Conservation (phyloP, 2,329 filamentous ascomycete genomes). For the Colletotrichum agaves region DNA sequence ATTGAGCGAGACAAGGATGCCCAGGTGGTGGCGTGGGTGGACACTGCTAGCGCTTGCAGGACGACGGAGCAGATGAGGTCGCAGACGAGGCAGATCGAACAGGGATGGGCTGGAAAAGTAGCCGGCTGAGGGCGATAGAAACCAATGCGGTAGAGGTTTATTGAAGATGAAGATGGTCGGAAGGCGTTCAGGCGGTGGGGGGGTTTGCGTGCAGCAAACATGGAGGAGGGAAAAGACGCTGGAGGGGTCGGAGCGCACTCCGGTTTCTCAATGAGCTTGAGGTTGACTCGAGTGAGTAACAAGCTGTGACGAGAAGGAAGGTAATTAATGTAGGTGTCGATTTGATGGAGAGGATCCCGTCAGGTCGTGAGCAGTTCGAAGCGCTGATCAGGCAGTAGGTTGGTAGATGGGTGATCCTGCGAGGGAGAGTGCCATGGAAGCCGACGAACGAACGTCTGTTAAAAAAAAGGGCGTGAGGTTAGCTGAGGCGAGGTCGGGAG, state of each 20-base stretch:
- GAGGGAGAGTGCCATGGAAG: not conserved
- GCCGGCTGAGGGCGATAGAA: conserved; percentile 21
- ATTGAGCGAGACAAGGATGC: conserved; percentile 24
- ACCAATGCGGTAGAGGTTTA: not conserved
- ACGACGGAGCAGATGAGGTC: conserved; percentile 17
- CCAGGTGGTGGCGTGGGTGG: conserved; percentile 29
- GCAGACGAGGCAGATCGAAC: conserved; percentile 15
- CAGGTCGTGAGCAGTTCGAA: not conserved
- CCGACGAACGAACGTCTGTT: not conserved
- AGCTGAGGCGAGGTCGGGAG: not conserved
- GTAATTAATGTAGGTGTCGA: not conserved
- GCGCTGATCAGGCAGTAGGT: not conserved
- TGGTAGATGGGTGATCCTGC: not conserved
- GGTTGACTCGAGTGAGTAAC: conserved; percentile 2
- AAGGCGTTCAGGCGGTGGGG: not conserved
- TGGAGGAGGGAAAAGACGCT: not conserved
- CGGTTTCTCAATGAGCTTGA: conserved; percentile 2
- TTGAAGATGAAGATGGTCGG: not conserved
- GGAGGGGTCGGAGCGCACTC: conserved; percentile 19
- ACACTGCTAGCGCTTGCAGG: conserved; percentile 26
- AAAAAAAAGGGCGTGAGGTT: not conserved
- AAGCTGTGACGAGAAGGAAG: not conserved
- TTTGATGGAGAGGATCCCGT: not conserved
- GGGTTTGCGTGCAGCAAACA: not conserved
- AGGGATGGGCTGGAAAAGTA: conserved; percentile 14